Conservation (phyloP, 176 grass and related monocot species). For the Thalia dealbata region DNA sequence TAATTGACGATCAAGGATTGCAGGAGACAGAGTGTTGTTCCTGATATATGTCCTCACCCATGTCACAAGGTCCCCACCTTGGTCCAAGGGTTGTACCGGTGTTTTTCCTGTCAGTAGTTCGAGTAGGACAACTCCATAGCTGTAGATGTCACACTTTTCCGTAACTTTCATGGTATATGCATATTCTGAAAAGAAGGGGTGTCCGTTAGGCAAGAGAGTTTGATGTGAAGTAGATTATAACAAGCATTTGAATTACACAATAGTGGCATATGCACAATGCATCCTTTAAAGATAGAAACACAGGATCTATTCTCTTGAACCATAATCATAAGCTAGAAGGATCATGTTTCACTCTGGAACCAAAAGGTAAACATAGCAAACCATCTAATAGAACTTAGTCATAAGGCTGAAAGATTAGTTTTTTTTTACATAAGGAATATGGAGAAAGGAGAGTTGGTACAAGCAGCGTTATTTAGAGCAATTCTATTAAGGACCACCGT, state of each 20-base stretch:
- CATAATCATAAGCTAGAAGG: background rate
- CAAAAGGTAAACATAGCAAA: background rate
- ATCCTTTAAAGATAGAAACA: background rate
- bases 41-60: slow-evolving; percentile 81
- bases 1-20: slow-evolving; percentile 54
- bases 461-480: background rate
- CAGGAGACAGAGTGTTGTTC: slow-evolving; percentile 57
- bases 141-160: slow-evolving; percentile 91
- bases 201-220: background rate
- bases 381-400: background rate
- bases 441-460: background rate
- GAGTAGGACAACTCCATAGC: slow-evolving; percentile 78
- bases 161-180: slow-evolving; percentile 99
- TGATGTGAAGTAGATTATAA: background rate
- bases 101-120: slow-evolving; percentile 80
- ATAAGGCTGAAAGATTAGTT: too few relatives aligned
- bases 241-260: background rate
- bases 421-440: background rate
- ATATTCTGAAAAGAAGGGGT: slow-evolving; percentile 47
- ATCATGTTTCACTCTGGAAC: background rate
- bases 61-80: slow-evolving; percentile 91
- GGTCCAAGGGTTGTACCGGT: slow-evolving; percentile 80
- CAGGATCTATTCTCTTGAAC: background rate
- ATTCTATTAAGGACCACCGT: background rate
- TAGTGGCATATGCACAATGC: background rate